A percentile compares a stretch with the other conserved stretches of the same genome.
These are phyloP conservation scores for Talaromyces verruculosus DNA, from an alignment of 2,329 filamentous ascomycete genomes.

Conservation along the genomic window DNA sequence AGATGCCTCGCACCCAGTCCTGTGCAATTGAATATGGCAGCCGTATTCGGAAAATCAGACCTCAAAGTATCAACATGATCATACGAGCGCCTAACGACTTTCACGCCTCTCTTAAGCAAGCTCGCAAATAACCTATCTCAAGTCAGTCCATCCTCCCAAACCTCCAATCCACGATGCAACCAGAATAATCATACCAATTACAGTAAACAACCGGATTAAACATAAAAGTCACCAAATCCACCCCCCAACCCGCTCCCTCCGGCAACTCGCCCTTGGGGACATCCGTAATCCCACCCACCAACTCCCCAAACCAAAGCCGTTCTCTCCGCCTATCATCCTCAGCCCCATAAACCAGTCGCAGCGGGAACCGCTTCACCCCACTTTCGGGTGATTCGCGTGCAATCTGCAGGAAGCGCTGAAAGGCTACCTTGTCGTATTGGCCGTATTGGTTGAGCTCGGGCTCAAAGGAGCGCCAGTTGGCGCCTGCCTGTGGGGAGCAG, in stretches of 20 bases:
- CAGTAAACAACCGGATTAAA: slow-evolving; percentile 17
- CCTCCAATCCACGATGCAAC: rapidly evolving
- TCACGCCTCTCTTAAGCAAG: slow-evolving; percentile 17
- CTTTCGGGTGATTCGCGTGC: slow-evolving; percentile 14
- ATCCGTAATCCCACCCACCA: slow-evolving; percentile 18
- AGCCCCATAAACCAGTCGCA: slow-evolving; percentile 11
- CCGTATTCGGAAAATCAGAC: slow-evolving; percentile 19
- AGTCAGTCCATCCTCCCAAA: neutral
- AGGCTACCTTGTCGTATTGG: slow-evolving; percentile 17
- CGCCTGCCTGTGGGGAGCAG: slow-evolving; percentile 20
- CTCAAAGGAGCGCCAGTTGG: slow-evolving; percentile 21
- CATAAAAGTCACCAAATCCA: slow-evolving; percentile 19
- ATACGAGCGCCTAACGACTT: slow-evolving; percentile 13
- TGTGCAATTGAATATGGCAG: slow-evolving; percentile 22
- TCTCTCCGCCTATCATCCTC: neutral
- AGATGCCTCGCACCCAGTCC: slow-evolving; percentile 17
- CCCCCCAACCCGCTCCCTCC: slow-evolving; percentile 17
- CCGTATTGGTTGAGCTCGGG: slow-evolving; percentile 12
- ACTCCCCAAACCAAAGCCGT: slow-evolving; percentile 14
- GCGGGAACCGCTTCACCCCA: slow-evolving; percentile 18
- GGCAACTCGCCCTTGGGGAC: slow-evolving; percentile 18
- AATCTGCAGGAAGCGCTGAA: slow-evolving; percentile 18
- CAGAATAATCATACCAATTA: slow-evolving; percentile 10
- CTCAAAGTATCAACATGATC: slow-evolving; percentile 17
- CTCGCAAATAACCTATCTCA: slow-evolving; percentile 16